Base-by-base conservation (phyloP, 106 monocot species). In the Apostasia ramifera region DNA sequence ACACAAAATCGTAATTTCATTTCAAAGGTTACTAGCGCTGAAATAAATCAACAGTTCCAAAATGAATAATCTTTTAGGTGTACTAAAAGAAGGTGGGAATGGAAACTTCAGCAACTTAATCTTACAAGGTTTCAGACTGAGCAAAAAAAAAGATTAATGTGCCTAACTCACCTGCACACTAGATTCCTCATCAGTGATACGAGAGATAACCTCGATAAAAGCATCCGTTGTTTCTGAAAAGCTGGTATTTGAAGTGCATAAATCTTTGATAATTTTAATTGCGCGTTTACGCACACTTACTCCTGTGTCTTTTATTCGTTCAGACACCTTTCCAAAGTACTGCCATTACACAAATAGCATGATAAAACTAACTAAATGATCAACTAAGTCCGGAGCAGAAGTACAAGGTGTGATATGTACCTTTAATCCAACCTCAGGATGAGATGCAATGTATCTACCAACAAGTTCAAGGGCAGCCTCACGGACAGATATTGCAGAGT, bases 391-490 rank as follows among this genome's bases (percentile, higher is more conserved):
- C 61, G 57, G 9, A 13, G 56, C 39, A 66, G 60, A 56, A 65
- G 26, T 68, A 66, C 47, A 48, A 41, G 15, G 26, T 15, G 5
- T 65, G 26, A 14, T 13, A 75, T 69, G 8, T 41, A 93, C 98
- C 90, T 98, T 89, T 68, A 98, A 81, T 47, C 93, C 87, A 83
- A 98, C 98, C 78, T 90, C 98, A 73, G 98, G 98, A 80, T 98
- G 90, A 71, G 98, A 90, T 40, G 98, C 86, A 83, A 98, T 98
- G 78, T 98, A 93, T 46, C 93, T 85, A 56, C 98, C 98, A 76
- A 98, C 98, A 81, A 98, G 98, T 79, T 98, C 98, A 63, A 98
- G 81, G 44, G 98, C 92, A 79, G 98, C 98, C 81, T 98, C 93
- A 72, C 98, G 86, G 37, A 93, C 98, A 59, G 93, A 93, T 40